Conservation (phyloP, 2,329 filamentous ascomycete genomes). For the Exophiala aquamarina region DNA sequence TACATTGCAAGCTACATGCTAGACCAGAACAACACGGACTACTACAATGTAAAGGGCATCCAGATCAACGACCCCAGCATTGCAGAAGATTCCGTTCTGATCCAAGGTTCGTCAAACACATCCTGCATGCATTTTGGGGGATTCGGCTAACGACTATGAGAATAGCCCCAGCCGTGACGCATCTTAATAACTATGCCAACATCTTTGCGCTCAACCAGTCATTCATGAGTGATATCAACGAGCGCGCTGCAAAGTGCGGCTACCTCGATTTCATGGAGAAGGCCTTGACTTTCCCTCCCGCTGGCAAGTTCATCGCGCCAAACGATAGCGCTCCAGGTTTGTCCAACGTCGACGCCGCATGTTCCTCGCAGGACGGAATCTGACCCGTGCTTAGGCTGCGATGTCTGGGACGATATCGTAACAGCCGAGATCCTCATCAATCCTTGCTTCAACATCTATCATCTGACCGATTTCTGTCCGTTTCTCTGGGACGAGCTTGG, state of each 20-base stretch:
- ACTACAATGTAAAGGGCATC: constrained; percentile 54
- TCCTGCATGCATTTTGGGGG: background rate
- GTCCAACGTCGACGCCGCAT: background rate
- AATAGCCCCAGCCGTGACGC: constrained; percentile 38
- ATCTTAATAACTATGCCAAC: constrained; percentile 38
- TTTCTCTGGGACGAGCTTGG: constrained; percentile 67
- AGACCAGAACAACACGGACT: constrained; percentile 45
- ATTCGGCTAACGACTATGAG: background rate
- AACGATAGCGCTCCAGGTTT: constrained; percentile 10
- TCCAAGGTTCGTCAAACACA: constrained; percentile 18
- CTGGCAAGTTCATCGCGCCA: constrained; percentile 20
- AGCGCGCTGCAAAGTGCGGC: constrained; percentile 44
- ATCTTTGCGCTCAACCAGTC: constrained; percentile 24
- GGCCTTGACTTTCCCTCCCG: constrained; percentile 64
- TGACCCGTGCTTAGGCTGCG: too few relatives aligned
- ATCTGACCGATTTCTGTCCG: constrained; percentile 72
- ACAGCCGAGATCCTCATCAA: constrained; percentile 59
- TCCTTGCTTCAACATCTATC: constrained; percentile 78
- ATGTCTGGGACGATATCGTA: constrained; percentile 57
- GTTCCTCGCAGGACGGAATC: constrained; percentile 36
- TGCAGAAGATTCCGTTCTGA: constrained; percentile 38
- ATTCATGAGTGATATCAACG: constrained; percentile 37
- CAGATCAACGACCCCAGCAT: constrained; percentile 51
- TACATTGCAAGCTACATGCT: constrained; percentile 55
- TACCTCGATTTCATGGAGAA: constrained; percentile 48